Evolutionary conservation across 2,329 filamentous ascomycete species (phyloP), one percentile per base, ranked within the genome.

Genomic region (Colletotrichum coccodes): DNA sequence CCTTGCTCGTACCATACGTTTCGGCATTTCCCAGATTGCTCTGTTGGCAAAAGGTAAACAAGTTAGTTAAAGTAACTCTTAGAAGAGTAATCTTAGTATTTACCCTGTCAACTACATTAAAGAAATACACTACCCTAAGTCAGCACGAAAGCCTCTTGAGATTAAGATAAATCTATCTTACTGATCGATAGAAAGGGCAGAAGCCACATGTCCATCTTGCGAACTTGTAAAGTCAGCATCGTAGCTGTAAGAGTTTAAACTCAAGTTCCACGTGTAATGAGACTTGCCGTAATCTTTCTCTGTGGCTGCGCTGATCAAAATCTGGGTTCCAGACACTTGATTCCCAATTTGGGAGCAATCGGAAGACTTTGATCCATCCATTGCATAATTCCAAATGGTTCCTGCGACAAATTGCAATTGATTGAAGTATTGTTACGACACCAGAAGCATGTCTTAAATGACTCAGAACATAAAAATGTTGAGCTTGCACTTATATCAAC

Each of bases 21-120:
- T 87, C 84, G 0, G 85, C 83, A 59, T 85, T 85, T 30, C 82
- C 82, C 2, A 87, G 75, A 63, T 87, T 87, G 42, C 80, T 81
- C 78, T 65, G 12, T 2, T 8, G 2, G 1, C 30, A 14, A 1
- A 11, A n/a, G n/a, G 3, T 36, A 11, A 60, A 34, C 16, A 9
- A 21, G 2, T 4, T 2, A 3, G 3, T 2, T 2, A 6, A 16
- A 9, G 9, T 16, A 2, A 7, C n/a, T 7, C 4, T 32, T 6
- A 12, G 1, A 63, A 7, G 1, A 23, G n/a, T n/a, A n/a, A n/a
- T n/a, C n/a, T n/a, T n/a, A n/a, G n/a, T 36, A n/a, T 16, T 40
- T 14, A 60, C 62, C 12, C 64, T 49, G 60, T 78, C 71, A 67
- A 65, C 62, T 6, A 73, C 62, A 50, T 71, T 71, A 53, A 71